Percentiles rank a stretch among this genome's conserved stretches.
These are phyloP conservation scores for Tetraselmis chui DNA, from an alignment of 139 green algal species.

Conservation along the genomic window DNA sequence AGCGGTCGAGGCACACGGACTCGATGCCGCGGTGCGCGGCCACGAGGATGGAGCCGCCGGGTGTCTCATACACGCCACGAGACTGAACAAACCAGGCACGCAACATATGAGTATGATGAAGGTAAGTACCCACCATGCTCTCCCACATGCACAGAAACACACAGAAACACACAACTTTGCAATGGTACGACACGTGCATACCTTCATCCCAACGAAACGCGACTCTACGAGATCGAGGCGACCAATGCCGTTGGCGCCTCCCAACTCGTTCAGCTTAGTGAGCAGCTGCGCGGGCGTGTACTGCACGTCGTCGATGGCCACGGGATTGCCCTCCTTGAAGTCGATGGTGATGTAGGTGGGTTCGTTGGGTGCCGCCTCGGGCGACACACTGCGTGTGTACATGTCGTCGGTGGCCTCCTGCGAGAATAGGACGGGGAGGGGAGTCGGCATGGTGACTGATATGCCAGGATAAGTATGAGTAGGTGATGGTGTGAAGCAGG, in stretches of 20 bases:
- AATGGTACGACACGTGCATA: not conserved
- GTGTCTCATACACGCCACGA: constrained; percentile 96
- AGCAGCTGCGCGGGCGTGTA: constrained; percentile 87
- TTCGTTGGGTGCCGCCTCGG: constrained; percentile 82
- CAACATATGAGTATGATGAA: too few relatives aligned
- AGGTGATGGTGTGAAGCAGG: too few relatives aligned
- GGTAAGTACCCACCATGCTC: too few relatives aligned
- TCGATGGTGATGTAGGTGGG: constrained; percentile 90
- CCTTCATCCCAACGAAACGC: constrained; percentile 39
- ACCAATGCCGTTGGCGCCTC: constrained; percentile 62
- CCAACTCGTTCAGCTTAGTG: constrained; percentile 86
- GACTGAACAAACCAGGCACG: too few relatives aligned
- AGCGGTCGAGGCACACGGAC: constrained; percentile 82
- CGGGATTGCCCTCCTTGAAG: constrained; percentile 93
- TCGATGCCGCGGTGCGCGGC: constrained; percentile 80
- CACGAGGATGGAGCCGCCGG: constrained; percentile 91
- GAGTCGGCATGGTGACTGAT: too few relatives aligned
- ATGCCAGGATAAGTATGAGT: too few relatives aligned
- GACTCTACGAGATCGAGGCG: constrained; percentile 96
- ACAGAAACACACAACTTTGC: too few relatives aligned
- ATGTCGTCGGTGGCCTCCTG: constrained; percentile 68
- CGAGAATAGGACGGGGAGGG: not conserved
- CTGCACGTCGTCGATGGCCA: constrained; percentile 82
- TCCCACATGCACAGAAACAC: too few relatives aligned
- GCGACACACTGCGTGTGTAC: constrained; percentile 87